These are phyloP conservation scores for Colletotrichum melonis DNA, from an alignment of 2,329 filamentous ascomycete species.

Conservation along the genomic window DNA sequence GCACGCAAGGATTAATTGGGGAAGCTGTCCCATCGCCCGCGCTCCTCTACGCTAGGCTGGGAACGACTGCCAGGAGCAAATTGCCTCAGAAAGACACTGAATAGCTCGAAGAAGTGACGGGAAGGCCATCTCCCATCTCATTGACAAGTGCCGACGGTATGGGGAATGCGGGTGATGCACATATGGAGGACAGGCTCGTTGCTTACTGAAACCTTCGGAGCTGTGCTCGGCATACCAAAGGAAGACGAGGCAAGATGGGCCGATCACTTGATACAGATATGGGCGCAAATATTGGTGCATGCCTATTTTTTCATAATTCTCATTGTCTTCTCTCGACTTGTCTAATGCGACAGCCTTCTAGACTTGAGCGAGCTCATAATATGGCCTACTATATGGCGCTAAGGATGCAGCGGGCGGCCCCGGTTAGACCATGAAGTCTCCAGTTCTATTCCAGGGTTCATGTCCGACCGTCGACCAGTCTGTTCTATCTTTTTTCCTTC, in stretches of 20 bases:
- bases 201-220: neutral
- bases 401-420: too few relatives aligned
- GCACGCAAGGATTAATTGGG: neutral
- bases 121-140: neutral
- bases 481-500: too few relatives aligned
- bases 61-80: neutral
- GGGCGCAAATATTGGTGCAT: too few relatives aligned
- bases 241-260: neutral
- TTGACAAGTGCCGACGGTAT: neutral
- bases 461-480: too few relatives aligned
- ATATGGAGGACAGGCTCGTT: neutral
- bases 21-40: neutral
- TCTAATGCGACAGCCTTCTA: neutral
- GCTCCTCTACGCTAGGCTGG: neutral
- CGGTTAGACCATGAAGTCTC: too few relatives aligned
- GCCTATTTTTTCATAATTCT: neutral
- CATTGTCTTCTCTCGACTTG: neutral
- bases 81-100: neutral
- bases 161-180: neutral
- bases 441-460: too few relatives aligned
- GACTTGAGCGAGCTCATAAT: neutral
- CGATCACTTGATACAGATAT: neutral
- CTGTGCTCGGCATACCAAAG: neutral
- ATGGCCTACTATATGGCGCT: neutral
- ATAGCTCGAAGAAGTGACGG: neutral